Percentiles rank a stretch among this genome's conserved stretches.
Conservation (phyloP, 148 eudicot genomes). For the Pharnaceum exiguum region DNA sequence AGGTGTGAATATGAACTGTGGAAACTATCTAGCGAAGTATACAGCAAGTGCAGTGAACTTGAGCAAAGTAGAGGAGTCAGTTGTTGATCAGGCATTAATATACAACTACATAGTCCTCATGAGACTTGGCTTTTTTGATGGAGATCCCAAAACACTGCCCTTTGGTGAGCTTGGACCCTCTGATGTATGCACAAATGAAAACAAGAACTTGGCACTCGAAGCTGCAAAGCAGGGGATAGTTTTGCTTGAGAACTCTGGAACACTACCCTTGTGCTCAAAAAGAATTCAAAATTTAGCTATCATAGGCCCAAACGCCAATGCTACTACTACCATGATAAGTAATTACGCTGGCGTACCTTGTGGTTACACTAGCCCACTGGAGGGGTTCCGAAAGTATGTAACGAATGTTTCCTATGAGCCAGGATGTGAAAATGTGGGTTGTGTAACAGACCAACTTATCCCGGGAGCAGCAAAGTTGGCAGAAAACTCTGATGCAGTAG, state of each 20-base stretch:
- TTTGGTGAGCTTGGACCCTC: slow-evolving; percentile 27
- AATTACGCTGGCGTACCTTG: slow-evolving; percentile 47
- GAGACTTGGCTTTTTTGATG: slow-evolving; percentile 54
- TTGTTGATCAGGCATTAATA: slow-evolving; percentile 32
- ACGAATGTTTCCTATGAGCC: slow-evolving; percentile 9
- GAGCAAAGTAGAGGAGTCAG: slow-evolving; percentile 27
- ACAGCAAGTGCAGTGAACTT: slow-evolving; percentile 24
- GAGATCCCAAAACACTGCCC: slow-evolving; percentile 27
- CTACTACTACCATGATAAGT: slow-evolving; percentile 31
- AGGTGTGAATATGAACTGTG: slow-evolving; percentile 46
- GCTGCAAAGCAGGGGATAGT: slow-evolving; percentile 50
- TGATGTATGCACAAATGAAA: slow-evolving; percentile 30
- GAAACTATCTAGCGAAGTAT: slow-evolving; percentile 26
- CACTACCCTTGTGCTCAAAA: slow-evolving; percentile 25
- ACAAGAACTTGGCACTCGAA: slow-evolving; percentile 30
- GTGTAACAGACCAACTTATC: neutral
- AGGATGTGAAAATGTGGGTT: slow-evolving; percentile 30
- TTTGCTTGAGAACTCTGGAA: slow-evolving; percentile 28
- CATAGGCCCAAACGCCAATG: slow-evolving; percentile 41
- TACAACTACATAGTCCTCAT: slow-evolving; percentile 36
- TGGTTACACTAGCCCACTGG: slow-evolving; percentile 29
- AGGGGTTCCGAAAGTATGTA: slow-evolving; percentile 26
- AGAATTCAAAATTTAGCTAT: slow-evolving; percentile 19
- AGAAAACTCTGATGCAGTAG: slow-evolving; percentile 11
- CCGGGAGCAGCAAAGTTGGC: slow-evolving; percentile 18